A percentile compares a stretch with the other conserved stretches of the same genome.
phyloP scores from a whole-genome alignment of 1,139 yeast genomes.

The Suhomyces maxii region DNA sequence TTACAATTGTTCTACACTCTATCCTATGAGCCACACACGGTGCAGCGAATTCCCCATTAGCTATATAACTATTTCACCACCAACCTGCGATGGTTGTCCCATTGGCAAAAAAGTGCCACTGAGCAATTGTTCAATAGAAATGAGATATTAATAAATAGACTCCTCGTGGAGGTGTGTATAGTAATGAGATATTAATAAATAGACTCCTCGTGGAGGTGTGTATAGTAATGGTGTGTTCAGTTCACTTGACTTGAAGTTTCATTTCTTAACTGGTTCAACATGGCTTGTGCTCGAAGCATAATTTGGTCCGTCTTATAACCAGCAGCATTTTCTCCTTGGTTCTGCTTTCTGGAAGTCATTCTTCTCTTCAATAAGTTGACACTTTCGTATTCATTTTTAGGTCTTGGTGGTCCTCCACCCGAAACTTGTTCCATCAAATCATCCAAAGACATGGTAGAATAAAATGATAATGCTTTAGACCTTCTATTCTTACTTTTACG shows the following conservation, averaged over 20 bases:
- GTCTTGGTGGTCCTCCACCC: conserved; percentile 1
- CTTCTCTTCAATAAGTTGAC: conserved; percentile 40
- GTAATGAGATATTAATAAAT: too few relatives aligned
- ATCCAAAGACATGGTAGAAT: conserved; percentile 32
- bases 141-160: too few relatives aligned
- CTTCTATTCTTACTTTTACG: conserved; percentile 27
- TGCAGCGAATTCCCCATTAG: background rate
- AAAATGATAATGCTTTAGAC: conserved; percentile 38
- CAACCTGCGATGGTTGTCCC: background rate
- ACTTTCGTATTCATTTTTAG: conserved; percentile 36
- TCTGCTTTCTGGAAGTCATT: conserved; percentile 35
- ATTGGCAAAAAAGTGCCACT: too few relatives aligned
- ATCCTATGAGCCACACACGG: background rate
- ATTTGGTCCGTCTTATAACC: conserved; percentile 26
- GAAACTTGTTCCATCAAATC: conserved; percentile 19
- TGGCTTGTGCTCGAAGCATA: conserved; percentile 42
- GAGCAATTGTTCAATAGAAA: too few relatives aligned
- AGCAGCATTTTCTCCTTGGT: conserved; percentile 13
- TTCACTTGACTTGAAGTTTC: conserved; percentile 5
- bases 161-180: too few relatives aligned
- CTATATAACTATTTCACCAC: background rate
- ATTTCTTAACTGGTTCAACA: conserved; percentile 39
- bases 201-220: too few relatives aligned
- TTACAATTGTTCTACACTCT: background rate
- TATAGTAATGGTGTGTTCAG: background rate